Conservation (phyloP, 2,329 filamentous ascomycete genomes). For the Cladosporium sp. region DNA sequence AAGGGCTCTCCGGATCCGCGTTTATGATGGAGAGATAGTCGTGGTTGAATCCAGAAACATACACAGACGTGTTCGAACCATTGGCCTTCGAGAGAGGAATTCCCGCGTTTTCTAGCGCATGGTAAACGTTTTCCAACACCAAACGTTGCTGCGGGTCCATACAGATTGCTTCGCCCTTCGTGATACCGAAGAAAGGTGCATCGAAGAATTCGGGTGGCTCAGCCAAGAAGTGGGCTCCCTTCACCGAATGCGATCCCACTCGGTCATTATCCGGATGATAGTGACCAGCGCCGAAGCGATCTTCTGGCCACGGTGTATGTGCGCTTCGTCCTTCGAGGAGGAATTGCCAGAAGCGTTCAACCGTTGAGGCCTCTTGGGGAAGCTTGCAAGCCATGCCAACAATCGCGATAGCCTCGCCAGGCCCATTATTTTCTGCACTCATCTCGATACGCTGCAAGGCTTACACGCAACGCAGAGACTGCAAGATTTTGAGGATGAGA, state of each 20-base stretch:
- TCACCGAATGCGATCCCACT: background rate
- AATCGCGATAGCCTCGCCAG: slow-evolving; percentile 7
- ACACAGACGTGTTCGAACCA: slow-evolving; percentile 19
- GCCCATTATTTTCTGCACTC: background rate
- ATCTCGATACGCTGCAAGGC: background rate
- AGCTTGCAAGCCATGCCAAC: slow-evolving; percentile 13
- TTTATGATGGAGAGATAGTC: slow-evolving; percentile 21
- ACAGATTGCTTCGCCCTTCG: slow-evolving; percentile 20
- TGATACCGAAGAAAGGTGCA: slow-evolving; percentile 23
- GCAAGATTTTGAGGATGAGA: background rate
- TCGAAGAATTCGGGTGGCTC: slow-evolving; percentile 24
- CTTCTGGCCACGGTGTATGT: slow-evolving; percentile 12
- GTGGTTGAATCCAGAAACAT: slow-evolving; percentile 20
- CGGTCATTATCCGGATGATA: slow-evolving; percentile 19
- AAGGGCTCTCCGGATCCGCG: slow-evolving; percentile 18
- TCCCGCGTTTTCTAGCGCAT: slow-evolving; percentile 16
- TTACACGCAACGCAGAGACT: background rate
- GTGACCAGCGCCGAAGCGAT: slow-evolving; percentile 22
- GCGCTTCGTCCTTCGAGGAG: background rate
- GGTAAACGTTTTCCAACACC: slow-evolving; percentile 21
- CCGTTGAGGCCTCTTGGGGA: background rate
- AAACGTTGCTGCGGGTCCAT: slow-evolving; percentile 30
- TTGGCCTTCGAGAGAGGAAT: slow-evolving; percentile 6
- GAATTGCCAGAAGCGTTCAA: background rate
- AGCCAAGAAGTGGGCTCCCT: slow-evolving; percentile 19